These are phyloP conservation scores for Puccinia polysora DNA, from an alignment of 1,284 basidiomycete genomes.

Conservation along the genomic window DNA sequence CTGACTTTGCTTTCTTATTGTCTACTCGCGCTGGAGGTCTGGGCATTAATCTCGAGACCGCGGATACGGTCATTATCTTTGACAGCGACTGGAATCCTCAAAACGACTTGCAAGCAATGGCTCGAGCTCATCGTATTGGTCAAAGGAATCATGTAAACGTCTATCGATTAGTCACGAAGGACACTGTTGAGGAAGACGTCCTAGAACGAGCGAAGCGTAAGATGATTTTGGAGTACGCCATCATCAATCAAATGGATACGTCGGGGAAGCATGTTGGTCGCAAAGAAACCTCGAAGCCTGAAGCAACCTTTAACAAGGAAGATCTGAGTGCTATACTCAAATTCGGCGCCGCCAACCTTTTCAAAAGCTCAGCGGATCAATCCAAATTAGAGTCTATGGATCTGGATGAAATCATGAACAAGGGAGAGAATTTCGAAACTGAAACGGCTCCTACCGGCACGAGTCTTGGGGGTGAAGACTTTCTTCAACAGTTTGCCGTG, in stretches of 20 bases:
- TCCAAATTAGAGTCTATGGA: constrained; percentile 99
- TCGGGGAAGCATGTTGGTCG: constrained; percentile 85
- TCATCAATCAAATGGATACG: constrained; percentile 99
- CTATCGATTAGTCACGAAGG: constrained; percentile 94
- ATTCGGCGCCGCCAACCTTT: constrained; percentile 98
- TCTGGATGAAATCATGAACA: constrained; percentile 92
- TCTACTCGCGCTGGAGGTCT: constrained; percentile 52
- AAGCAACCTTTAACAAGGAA: constrained; percentile 83
- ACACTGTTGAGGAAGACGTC: constrained; percentile 98
- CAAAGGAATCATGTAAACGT: constrained; percentile 98
- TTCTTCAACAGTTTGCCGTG: constrained; percentile 90
- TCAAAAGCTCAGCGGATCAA: constrained; percentile 95
- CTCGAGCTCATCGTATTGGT: constrained; percentile 90
- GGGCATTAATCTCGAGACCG: constrained; percentile 63
- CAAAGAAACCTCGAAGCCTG: constrained; percentile 71
- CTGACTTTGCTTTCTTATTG: constrained; percentile 58
- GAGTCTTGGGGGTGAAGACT: constrained; percentile 92
- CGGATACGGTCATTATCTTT: constrained; percentile 98
- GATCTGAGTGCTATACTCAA: constrained; percentile 98
- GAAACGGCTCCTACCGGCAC: constrained; percentile 63
- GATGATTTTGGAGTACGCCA: constrained; percentile 99
- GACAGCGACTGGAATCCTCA: constrained; percentile 80
- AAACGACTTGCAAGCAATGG: constrained; percentile 98
- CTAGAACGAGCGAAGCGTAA: constrained; percentile 97
- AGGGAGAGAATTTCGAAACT: constrained; percentile 96